Evolutionary conservation across 2,329 filamentous ascomycete genomes (phyloP).

Genomic region (Cylindrodendrum hubeiense): DNA sequence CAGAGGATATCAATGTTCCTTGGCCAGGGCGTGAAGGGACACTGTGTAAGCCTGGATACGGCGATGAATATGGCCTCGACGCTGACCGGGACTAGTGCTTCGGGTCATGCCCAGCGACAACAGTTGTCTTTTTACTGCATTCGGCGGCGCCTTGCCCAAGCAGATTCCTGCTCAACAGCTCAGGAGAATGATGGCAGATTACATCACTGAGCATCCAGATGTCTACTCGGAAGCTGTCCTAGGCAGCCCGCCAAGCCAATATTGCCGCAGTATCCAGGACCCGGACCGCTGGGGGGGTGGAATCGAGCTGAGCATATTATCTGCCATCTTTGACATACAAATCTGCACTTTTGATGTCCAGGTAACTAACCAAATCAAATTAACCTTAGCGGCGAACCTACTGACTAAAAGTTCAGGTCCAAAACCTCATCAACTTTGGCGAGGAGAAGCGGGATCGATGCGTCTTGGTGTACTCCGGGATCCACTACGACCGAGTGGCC

Average conservation of each 20-base stretch:
- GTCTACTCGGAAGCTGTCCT: slow-evolving; percentile 83
- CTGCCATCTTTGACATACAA: slow-evolving; percentile 86
- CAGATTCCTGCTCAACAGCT: slow-evolving; percentile 66
- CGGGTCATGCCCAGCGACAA: slow-evolving; percentile 98
- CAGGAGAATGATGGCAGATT: slow-evolving; percentile 81
- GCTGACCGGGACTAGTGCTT: slow-evolving; percentile 67
- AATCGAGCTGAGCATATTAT: slow-evolving; percentile 89
- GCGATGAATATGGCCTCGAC: not conserved
- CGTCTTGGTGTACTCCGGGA: slow-evolving; percentile 89
- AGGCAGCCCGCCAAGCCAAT: slow-evolving; percentile 78
- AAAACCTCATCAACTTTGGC: slow-evolving; percentile 73
- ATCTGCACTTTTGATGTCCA: slow-evolving; percentile 87
- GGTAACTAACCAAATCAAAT: slow-evolving; percentile 43
- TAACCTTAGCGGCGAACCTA: not conserved
- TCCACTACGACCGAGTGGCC: slow-evolving; percentile 93
- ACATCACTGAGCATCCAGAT: slow-evolving; percentile 79
- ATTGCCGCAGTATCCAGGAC: slow-evolving; percentile 84
- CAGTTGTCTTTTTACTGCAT: slow-evolving; percentile 91
- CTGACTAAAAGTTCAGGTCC: slow-evolving; percentile 38
- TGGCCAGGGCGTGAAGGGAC: slow-evolving; percentile 65
- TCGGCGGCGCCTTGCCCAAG: slow-evolving; percentile 82
- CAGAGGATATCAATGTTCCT: slow-evolving; percentile 55
- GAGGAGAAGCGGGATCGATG: slow-evolving; percentile 77
- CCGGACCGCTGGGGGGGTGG: slow-evolving; percentile 90
- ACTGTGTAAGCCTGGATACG: slow-evolving; percentile 53